phyloP scores from a whole-genome alignment of 2,329 filamentous ascomycete genomes.

The Neoarthrinium moseri region DNA sequence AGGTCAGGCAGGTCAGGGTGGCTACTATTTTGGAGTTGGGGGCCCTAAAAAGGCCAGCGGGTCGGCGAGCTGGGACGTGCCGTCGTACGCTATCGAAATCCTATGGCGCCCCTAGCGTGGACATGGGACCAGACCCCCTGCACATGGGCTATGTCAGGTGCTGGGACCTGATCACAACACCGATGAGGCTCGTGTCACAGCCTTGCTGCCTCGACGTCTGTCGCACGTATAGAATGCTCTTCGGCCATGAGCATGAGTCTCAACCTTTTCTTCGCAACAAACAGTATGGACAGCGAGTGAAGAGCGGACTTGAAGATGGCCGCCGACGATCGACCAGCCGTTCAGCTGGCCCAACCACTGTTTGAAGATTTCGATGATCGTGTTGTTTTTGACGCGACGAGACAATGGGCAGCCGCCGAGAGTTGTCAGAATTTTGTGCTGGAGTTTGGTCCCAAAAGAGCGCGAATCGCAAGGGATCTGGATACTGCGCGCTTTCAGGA shows the following conservation, averaged over 20 bases:
- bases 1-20: too few species aligned
- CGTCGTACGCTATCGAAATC: too few species aligned
- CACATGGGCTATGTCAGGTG: neutral
- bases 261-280: too few species aligned
- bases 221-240: too few species aligned
- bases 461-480: slow-evolving; percentile 57
- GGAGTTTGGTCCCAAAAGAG: slow-evolving; percentile 58
- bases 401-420: slow-evolving; percentile 36
- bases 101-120: too few species aligned
- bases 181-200: slow-evolving; percentile 1
- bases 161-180: slow-evolving; percentile 4
- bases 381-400: slow-evolving; percentile 42
- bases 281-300: neutral
- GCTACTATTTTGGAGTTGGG: too few species aligned
- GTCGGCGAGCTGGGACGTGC: neutral
- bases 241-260: too few species aligned
- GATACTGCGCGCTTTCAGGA: slow-evolving; percentile 35
- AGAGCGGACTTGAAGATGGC: neutral
- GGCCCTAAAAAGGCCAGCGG: too few species aligned
- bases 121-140: neutral
- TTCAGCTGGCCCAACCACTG: slow-evolving; percentile 10
- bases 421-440: slow-evolving; percentile 59
- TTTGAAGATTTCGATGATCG: slow-evolving; percentile 55
- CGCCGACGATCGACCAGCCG: slow-evolving; percentile 4
- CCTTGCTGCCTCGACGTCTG: neutral